These are phyloP conservation scores for Clarireedia paspali DNA, from an alignment of 2,329 filamentous ascomycete genomes.

Conservation along the genomic window DNA sequence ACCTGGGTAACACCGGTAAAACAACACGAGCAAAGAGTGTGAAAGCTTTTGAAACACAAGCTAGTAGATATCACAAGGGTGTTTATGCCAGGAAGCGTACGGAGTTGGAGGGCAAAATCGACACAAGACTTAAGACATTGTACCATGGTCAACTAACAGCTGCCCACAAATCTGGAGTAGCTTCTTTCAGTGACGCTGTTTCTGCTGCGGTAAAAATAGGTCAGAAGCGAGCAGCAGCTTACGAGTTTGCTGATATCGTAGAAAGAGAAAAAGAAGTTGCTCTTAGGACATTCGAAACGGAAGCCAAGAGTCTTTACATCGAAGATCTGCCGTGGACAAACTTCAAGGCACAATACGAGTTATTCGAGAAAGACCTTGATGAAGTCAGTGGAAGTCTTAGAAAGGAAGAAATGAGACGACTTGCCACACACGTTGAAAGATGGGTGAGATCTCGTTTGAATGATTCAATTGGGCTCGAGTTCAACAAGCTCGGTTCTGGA, in stretches of 20 bases:
- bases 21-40: conserved; percentile 64
- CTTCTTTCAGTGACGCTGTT: conserved; percentile 80
- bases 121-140: conserved; percentile 77
- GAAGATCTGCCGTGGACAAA: conserved; percentile 81
- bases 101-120: conserved; percentile 81
- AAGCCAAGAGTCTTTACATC: conserved; percentile 68
- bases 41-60: conserved; percentile 81
- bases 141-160: conserved; percentile 84
- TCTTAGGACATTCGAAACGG: conserved; percentile 64
- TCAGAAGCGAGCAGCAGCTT: conserved; percentile 82
- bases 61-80: conserved; percentile 92
- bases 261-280: conserved; percentile 71
- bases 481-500: conserved; percentile 90
- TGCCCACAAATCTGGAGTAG: conserved; percentile 81
- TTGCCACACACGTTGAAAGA: conserved; percentile 84
- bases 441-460: conserved; percentile 85
- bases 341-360: conserved; percentile 68
- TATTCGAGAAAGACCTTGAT: conserved; percentile 87
- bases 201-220: conserved; percentile 80
- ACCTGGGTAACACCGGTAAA: conserved; percentile 68
- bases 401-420: conserved; percentile 90
- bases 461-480: conserved; percentile 85
- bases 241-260: conserved; percentile 95
- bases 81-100: conserved; percentile 81
- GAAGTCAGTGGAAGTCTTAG: conserved; percentile 78